Evolutionary conservation across 805 yeast species (phyloP), one percentile per base, ranked within the genome.

Genomic region (fission yeast (Schizosaccharomyces pombe)): DNA sequence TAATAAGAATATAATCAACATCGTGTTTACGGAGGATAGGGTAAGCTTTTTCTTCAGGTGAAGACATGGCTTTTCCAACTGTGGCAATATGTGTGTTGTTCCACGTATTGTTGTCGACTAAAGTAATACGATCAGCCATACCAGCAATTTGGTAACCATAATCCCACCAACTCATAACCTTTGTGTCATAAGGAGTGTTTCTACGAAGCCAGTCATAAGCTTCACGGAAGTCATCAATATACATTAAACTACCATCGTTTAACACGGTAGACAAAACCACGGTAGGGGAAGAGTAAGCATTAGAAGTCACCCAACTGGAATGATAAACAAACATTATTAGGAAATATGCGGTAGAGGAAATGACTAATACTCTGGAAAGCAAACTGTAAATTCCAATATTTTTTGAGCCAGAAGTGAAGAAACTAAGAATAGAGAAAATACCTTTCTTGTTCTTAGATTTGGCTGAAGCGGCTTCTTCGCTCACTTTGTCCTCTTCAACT

Each of bases 141-240:
- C 99, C 99, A 62, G 98, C 98, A 63, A 91, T 91, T 72, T 91
- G 99, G 69, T 91, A 91, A 55, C 99, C 99, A 65, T 93, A 93
- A 72, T 93, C 98, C 99, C 99, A 91, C 98, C 99, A 91, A 9
- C 96, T 81, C 82, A 93, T 85, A 57, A 91, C 82, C 67, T 84
- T 87, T 34, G 96, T 83, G 65, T 91, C 97, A 66, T 91, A 95
- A 2, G 83, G 79, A 0, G 98, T 91, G 70, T 91, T 91, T 95
- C 89, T 87, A 64, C 98, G 79, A 62, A 91, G 73, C 98, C 98
- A 91, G 67, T 89, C 91, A 72, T 91, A 91, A 9, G 97, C 98
- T 72, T 91, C 99, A 70, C 99, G 79, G 73, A 81, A 91, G 68
- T 91, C 99, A 67, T 91, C 99, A 63, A 91, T 91, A 60, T 89